These are phyloP conservation scores for Caryopteris hybrid DNA, from an alignment of 305 asterid species.

Conservation along the genomic window DNA sequence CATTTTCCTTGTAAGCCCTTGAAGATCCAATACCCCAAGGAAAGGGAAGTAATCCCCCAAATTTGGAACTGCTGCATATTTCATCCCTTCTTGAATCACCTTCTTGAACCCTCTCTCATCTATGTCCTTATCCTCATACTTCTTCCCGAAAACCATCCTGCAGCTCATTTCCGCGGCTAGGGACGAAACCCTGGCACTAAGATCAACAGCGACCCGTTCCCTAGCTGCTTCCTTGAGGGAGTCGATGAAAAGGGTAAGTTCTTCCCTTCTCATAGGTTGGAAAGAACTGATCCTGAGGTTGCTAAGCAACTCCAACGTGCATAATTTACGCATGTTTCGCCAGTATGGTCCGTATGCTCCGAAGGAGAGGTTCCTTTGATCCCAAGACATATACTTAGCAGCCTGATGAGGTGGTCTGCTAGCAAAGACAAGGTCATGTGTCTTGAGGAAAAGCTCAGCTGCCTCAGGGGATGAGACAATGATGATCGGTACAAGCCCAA, in stretches of 20 bases:
- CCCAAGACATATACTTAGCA: slow-evolving; percentile 35
- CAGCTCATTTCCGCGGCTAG: slow-evolving; percentile 47
- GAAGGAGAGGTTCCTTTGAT: slow-evolving; percentile 37
- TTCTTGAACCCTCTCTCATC: slow-evolving; percentile 52
- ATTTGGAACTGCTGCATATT: slow-evolving; percentile 35
- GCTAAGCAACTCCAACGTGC: slow-evolving; percentile 44
- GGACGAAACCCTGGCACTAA: slow-evolving; percentile 39
- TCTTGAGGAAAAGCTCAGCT: slow-evolving; percentile 47
- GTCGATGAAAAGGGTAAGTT: slow-evolving; percentile 28
- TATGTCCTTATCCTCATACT: slow-evolving; percentile 44
- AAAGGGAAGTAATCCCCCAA: slow-evolving; percentile 57
- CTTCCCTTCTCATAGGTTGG: slow-evolving; percentile 43
- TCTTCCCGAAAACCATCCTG: slow-evolving; percentile 57
- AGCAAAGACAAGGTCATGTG: slow-evolving; percentile 51
- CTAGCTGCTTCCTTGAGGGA: slow-evolving; percentile 26
- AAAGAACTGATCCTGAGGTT: slow-evolving; percentile 36
- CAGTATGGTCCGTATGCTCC: slow-evolving; percentile 49
- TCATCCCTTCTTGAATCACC: slow-evolving; percentile 41
- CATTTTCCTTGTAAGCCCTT: slow-evolving; percentile 45
- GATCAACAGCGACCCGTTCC: slow-evolving; percentile 26
- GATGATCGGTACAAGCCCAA: slow-evolving; percentile 35
- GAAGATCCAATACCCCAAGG: slow-evolving; percentile 46
- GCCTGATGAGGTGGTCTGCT: slow-evolving; percentile 56
- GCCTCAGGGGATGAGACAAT: slow-evolving; percentile 43
- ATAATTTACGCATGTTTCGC: slow-evolving; percentile 59